A percentile compares a stretch with the other conserved stretches of the same genome.
These are phyloP conservation scores for Wickerhamomyces chaumierensis DNA, from an alignment of 805 yeast species.

Conservation along the genomic window DNA sequence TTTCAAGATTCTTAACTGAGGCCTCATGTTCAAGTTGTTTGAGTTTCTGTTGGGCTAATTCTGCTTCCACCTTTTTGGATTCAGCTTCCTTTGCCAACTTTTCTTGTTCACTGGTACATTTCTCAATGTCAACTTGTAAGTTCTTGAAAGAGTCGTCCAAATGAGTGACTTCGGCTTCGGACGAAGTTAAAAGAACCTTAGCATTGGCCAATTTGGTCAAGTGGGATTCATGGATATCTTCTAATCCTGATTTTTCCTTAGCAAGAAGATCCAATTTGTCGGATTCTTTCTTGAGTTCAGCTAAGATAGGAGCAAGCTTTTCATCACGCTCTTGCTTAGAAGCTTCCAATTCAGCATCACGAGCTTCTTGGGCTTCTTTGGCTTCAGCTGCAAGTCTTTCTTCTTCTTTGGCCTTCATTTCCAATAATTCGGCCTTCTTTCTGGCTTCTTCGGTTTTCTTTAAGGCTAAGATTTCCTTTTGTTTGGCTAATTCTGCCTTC, in stretches of 20 bases:
- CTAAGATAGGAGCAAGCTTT: slow-evolving; percentile 42
- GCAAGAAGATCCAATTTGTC: slow-evolving; percentile 38
- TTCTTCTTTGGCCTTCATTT: slow-evolving; percentile 19
- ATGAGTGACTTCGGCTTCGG: slow-evolving; percentile 28
- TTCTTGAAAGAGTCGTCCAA: slow-evolving; percentile 24
- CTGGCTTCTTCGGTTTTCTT: slow-evolving; percentile 22
- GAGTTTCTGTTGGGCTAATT: slow-evolving; percentile 21
- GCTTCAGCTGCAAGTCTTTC: slow-evolving; percentile 16
- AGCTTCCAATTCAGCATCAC: slow-evolving; percentile 28
- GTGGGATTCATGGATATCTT: slow-evolving; percentile 34
- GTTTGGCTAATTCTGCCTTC: slow-evolving; percentile 24
- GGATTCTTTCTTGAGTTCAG: slow-evolving; percentile 38
- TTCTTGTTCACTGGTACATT: slow-evolving; percentile 20
- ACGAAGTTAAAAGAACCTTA: slow-evolving; percentile 28
- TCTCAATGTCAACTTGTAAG: slow-evolving; percentile 22
- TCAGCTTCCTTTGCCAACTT: slow-evolving; percentile 22
- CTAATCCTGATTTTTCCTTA: slow-evolving; percentile 34
- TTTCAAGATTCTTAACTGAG: slow-evolving; percentile 24
- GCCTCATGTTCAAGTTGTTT: slow-evolving; percentile 26
- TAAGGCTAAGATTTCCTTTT: slow-evolving; percentile 23
- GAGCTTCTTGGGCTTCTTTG: slow-evolving; percentile 32
- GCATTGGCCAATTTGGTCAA: slow-evolving; percentile 33
- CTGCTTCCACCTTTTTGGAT: slow-evolving; percentile 21
- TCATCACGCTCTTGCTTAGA: slow-evolving; percentile 43
- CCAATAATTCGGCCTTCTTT: slow-evolving; percentile 18